Base-by-base conservation (phyloP, 176 grass and related monocot species). In the Luzula sylvatica region DNA sequence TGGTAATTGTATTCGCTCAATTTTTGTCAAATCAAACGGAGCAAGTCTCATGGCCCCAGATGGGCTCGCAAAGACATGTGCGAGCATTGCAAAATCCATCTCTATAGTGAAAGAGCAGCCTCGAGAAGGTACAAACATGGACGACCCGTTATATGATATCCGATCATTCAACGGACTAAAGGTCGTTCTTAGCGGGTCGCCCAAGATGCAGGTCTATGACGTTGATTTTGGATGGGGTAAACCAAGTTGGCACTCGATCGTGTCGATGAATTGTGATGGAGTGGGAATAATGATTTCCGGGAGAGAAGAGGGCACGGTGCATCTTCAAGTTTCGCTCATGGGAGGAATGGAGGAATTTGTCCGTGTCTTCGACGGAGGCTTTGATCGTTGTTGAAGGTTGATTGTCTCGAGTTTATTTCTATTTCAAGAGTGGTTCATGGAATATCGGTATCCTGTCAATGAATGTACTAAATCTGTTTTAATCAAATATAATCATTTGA, bases 181-280 rank as follows among this genome's bases (percentile, higher is more conserved):
- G 12, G 39, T 61, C 25, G 39, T 15, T 44, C 16, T 61, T n/a
- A 46, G n/a, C 7, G 57, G 57, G 18, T 61, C 57, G 4, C 40
- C 40, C 14, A 61, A 42, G 44, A 0, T 61, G 21, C 14, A 15
- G 2, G 3, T 25, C 3, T 61, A 42, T 11, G 22, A 27, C 7
- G 30, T 9, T 13, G 43, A 46, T 17, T 46, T 46, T 17, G 43
- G 43, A 12, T 46, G 43, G 43, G 43, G 43, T 13, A 46, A 46
- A 46, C 43, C 43, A 17, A 12, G 5, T 15, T 17, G 0, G 43
- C 14, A 46, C 14, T 5, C 12, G 15, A 5, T 46, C 14, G 43
- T 46, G 43, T n/a, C 43, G 12, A n/a, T 46, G 43, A 46, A 46
- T 17, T 0, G 43, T 17, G 43, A 46, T 46, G 11, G 43, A 35